Percentiles rank a stretch among this genome's conserved stretches.
phyloP scores from a whole-genome alignment of 257 asterid genomes.

The Penstemon davidsonii region DNA sequence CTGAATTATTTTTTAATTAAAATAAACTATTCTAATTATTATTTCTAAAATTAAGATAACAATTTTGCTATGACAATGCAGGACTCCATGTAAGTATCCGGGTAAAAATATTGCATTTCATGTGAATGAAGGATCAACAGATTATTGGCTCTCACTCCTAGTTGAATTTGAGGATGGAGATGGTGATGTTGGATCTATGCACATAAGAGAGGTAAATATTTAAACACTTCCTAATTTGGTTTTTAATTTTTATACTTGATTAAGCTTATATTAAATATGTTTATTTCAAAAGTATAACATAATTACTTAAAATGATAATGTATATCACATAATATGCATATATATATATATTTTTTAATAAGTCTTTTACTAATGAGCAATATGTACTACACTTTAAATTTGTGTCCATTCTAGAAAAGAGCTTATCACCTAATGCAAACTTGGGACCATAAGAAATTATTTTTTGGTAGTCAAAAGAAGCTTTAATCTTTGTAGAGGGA shows the following conservation, averaged over 20 bases:
- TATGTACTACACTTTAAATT: no score
- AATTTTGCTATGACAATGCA: slow-evolving; percentile 20
- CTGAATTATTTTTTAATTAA: no score
- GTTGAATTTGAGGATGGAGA: slow-evolving; percentile 94
- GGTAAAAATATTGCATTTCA: slow-evolving; percentile 82
- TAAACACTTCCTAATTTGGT: neutral
- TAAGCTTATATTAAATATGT: neutral
- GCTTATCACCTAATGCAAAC: slow-evolving; percentile 1
- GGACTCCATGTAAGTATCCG: slow-evolving; percentile 88
- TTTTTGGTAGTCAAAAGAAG: slow-evolving; percentile 45
- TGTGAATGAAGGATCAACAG: slow-evolving; percentile 93
- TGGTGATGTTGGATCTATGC: slow-evolving; percentile 95
- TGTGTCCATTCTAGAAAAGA: no score
- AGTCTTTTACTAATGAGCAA: neutral
- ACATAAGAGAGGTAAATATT: slow-evolving; percentile 68
- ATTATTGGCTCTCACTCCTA: slow-evolving; percentile 83
- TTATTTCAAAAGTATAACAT: neutral
- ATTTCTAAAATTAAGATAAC: no score
- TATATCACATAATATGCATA: slow-evolving; percentile 16
- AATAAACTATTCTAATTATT: no score
- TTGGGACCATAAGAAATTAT: slow-evolving; percentile 30
- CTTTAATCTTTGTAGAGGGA: slow-evolving; percentile 26
- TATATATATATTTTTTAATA: neutral
- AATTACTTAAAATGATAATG: neutral
- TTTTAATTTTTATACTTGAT: neutral